Evolutionary conservation across 768 basidiomycete species (phyloP).

Genomic region (Tylopilus rubrobrunneus): DNA sequence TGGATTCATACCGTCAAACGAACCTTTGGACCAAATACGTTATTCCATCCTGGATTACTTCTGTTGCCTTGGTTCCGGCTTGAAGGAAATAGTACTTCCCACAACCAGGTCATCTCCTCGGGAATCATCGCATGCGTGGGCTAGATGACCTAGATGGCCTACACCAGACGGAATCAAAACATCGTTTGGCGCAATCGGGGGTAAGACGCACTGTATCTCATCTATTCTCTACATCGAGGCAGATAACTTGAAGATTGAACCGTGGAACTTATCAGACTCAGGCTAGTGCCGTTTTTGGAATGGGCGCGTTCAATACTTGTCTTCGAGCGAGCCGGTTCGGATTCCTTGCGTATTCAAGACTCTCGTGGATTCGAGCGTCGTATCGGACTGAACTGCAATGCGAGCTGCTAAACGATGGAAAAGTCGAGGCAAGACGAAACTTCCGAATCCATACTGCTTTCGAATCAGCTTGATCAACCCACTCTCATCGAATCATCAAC

Average conservation of each 20-base stretch:
- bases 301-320: neutral
- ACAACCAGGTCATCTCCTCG: neutral
- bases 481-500: neutral
- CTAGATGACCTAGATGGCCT: neutral
- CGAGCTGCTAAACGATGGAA: neutral
- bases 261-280: neutral
- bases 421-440: neutral
- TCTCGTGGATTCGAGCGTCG: neutral
- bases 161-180: neutral
- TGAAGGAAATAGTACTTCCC: neutral
- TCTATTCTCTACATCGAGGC: neutral
- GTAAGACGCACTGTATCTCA: neutral
- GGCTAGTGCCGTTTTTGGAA: neutral
- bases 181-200: neutral
- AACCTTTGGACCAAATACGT: constrained; percentile 1
- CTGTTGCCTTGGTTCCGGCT: neutral
- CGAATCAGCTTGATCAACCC: neutral
- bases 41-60: neutral
- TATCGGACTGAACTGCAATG: neutral
- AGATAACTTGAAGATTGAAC: neutral
- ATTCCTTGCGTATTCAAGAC: neutral
- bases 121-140: neutral
- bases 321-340: constrained; percentile 7
- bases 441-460: too few relatives aligned
- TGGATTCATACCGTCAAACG: neutral